phyloP scores from a whole-genome alignment of 352 stramenopile species.

The Globisporangium spiculum region DNA sequence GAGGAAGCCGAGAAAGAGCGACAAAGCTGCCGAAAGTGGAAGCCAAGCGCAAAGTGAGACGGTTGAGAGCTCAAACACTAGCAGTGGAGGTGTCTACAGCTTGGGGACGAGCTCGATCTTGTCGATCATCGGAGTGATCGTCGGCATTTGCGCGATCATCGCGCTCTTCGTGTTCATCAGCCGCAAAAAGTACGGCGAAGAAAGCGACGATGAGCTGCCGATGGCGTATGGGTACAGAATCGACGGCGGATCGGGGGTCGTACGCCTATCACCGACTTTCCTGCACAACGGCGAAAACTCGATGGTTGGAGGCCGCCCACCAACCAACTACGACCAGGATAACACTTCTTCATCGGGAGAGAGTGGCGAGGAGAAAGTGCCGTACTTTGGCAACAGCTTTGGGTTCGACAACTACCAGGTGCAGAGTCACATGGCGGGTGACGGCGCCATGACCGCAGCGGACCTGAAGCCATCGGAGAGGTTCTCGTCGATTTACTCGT shows the following conservation, averaged over 20 bases:
- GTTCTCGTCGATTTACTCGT: slow-evolving; percentile 43
- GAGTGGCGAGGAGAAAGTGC: slow-evolving; percentile 18
- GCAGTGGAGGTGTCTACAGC: slow-evolving; percentile 45
- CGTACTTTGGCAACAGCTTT: slow-evolving; percentile 19
- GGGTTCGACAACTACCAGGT: slow-evolving; percentile 17
- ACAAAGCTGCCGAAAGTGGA: background rate
- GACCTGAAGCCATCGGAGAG: slow-evolving; percentile 25
- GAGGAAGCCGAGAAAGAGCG: slow-evolving; percentile 10
- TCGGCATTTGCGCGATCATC: slow-evolving; percentile 55
- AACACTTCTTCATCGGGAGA: slow-evolving; percentile 22
- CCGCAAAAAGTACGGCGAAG: slow-evolving; percentile 54
- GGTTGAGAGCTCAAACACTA: slow-evolving; percentile 45
- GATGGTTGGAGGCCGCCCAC: slow-evolving; percentile 22
- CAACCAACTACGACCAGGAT: slow-evolving; percentile 9
- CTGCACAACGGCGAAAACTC: slow-evolving; percentile 40
- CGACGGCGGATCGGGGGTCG: slow-evolving; percentile 32
- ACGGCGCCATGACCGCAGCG: slow-evolving; percentile 12
- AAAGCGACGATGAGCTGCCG: slow-evolving; percentile 49
- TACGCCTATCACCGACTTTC: slow-evolving; percentile 54
- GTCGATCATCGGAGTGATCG: slow-evolving; percentile 67
- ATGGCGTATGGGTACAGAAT: slow-evolving; percentile 42
- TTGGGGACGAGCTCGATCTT: slow-evolving; percentile 63
- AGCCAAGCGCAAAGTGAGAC: slow-evolving; percentile 25
- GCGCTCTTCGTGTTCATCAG: slow-evolving; percentile 57
- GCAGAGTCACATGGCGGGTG: slow-evolving; percentile 9